Percentiles rank a stretch among this genome's conserved stretches.
Conservation (phyloP, 2,329 filamentous ascomycete species). For the Phoma sp. region DNA sequence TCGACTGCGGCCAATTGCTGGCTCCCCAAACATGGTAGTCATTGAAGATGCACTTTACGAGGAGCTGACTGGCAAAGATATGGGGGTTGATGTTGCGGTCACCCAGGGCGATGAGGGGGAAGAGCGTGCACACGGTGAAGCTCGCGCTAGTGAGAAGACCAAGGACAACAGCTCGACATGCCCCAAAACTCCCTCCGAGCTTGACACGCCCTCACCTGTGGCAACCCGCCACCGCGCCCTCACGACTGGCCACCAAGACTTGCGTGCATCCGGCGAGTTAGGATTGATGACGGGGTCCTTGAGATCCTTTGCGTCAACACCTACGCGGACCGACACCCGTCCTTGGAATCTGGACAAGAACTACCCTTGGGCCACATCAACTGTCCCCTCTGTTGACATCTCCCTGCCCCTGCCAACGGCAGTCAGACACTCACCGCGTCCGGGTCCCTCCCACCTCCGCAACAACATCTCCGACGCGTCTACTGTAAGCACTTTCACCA, state of each 20-base stretch:
- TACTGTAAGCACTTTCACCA: slow-evolving; percentile 30
- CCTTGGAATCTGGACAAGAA: slow-evolving; percentile 58
- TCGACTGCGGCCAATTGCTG: slow-evolving; percentile 42
- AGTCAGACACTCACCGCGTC: slow-evolving; percentile 33
- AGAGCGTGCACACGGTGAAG: slow-evolving; percentile 18
- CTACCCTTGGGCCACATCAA: slow-evolving; percentile 53
- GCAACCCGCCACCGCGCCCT: slow-evolving; percentile 33
- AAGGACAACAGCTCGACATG: slow-evolving; percentile 19
- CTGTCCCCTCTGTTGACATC: slow-evolving; percentile 48
- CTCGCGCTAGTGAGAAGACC: slow-evolving; percentile 18
- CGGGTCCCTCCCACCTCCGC: slow-evolving; percentile 40
- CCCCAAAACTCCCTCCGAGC: slow-evolving; percentile 28
- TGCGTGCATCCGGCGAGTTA: slow-evolving; percentile 28
- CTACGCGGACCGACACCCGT: slow-evolving; percentile 45
- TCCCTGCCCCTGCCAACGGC: slow-evolving; percentile 47
- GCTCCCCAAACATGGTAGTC: slow-evolving; percentile 40
- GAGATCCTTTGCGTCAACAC: slow-evolving; percentile 34
- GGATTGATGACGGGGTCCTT: slow-evolving; percentile 33
- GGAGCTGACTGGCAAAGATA: slow-evolving; percentile 36
- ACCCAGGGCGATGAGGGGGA: slow-evolving; percentile 12
- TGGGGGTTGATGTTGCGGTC: slow-evolving; percentile 11
- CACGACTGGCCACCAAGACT: slow-evolving; percentile 25
- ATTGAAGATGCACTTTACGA: slow-evolving; percentile 45
- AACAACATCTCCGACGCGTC: slow-evolving; percentile 37
- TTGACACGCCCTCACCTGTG: slow-evolving; percentile 34